Percentiles rank a stretch among this genome's conserved stretches.
phyloP scores from a whole-genome alignment of 2,329 filamentous ascomycete species.

The Cladosporium phlei region DNA sequence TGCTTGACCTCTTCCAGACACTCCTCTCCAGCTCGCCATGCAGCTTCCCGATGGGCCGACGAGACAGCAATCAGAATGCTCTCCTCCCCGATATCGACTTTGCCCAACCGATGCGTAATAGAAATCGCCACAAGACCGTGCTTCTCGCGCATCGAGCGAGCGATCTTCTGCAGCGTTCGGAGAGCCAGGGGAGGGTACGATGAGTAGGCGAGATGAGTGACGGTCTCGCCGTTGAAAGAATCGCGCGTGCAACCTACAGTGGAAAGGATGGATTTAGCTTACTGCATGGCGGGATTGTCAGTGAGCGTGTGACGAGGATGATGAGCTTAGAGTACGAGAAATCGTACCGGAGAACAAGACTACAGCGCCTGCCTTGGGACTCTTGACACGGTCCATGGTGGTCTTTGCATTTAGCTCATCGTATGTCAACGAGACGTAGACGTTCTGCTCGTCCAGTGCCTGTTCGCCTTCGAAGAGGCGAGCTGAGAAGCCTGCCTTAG shows the following conservation, averaged over 20 bases:
- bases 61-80: conserved; percentile 87
- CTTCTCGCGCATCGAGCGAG: conserved; percentile 51
- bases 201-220: conserved; percentile 69
- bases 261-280: conserved; percentile 29
- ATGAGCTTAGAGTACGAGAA: not conserved
- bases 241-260: conserved; percentile 56
- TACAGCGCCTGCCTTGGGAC: conserved; percentile 68
- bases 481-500: not conserved
- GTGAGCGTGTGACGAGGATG: conserved; percentile 10
- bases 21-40: conserved; percentile 85
- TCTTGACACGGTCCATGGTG: conserved; percentile 64
- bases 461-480: conserved; percentile 26
- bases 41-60: conserved; percentile 73
- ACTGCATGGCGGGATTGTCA: conserved; percentile 11
- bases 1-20: conserved; percentile 82
- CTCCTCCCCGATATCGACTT: conserved; percentile 85
- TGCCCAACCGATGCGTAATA: conserved; percentile 78
- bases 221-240: conserved; percentile 65
- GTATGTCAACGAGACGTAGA: conserved; percentile 66
- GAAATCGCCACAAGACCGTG: conserved; percentile 68
- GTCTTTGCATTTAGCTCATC: conserved; percentile 53
- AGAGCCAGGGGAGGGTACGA: conserved; percentile 69
- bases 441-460: conserved; percentile 36
- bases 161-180: conserved; percentile 62
- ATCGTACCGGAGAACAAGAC: conserved; percentile 66